Evolutionary conservation across 176 grass and related monocot species (phyloP), one percentile per base, ranked within the genome.

Genomic region (Olyra latifolia): DNA sequence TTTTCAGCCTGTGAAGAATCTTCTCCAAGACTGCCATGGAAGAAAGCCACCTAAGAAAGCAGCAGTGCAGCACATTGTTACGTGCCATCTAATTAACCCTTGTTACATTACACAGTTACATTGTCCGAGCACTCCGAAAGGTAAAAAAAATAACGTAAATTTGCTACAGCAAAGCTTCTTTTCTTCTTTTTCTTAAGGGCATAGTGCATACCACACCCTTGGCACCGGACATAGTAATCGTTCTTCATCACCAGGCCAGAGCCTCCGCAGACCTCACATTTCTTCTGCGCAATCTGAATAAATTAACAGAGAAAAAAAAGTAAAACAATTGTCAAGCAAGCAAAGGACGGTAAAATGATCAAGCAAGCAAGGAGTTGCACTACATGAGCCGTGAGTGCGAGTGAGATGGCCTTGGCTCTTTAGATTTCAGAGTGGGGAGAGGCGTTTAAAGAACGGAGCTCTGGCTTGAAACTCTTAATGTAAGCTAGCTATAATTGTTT

Each of bases 21-120:
- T 98, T 80, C 87, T 94, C 92, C 92, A 94, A 4, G 92, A 98
- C 27, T 94, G 90, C 92, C 95, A 98, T 52, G 95, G 95, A 64
- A 98, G 92, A 86, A 98, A 98, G 19, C 95, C 95, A 81, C 95
- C 95, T 98, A 54, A 4, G 27, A 75, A 84, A 66, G 28, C 57
- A 80, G 24, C 49, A 56, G 12, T 14, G n/a, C 6, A 76, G 32
- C 17, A 32, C 60, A 43, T 2, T 61, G 12, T 85, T 20, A 35
- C 32, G 5, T 35, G 32, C 32, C 32, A 35, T 35, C 32, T 35
- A 35, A 35, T n/a, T n/a, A n/a, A n/a, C n/a, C n/a, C n/a, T n/a
- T n/a, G n/a, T n/a, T n/a, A n/a, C n/a, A n/a, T n/a, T n/a, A n/a
- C n/a, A n/a, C n/a, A n/a, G n/a, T n/a, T n/a, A 68, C 25, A 3